Evolutionary conservation across 306 rosid genomes (phyloP).

Genomic region (Cucurbita maxima): DNA sequence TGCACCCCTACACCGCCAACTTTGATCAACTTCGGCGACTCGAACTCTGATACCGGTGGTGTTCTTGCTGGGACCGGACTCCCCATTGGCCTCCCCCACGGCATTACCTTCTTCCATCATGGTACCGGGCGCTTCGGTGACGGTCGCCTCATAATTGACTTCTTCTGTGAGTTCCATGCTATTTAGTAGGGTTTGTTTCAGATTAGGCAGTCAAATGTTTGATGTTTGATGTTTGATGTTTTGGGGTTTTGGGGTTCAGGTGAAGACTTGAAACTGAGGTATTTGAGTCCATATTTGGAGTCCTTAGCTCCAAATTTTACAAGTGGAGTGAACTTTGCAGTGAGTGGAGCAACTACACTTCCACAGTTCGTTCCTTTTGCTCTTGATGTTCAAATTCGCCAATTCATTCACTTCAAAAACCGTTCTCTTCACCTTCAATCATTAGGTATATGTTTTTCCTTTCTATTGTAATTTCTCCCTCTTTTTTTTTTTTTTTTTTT

Average conservation of each 20-base stretch:
- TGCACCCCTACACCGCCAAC: background rate
- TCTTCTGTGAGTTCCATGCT: conserved; percentile 14
- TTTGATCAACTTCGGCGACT: conserved; percentile 26
- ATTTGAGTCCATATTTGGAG: conserved; percentile 13
- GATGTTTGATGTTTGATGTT: background rate
- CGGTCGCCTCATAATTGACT: conserved; percentile 18
- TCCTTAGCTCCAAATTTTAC: conserved; percentile 14
- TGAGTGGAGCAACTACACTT: conserved; percentile 11
- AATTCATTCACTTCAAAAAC: conserved; percentile 13
- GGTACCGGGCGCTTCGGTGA: conserved; percentile 12
- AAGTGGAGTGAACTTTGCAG: conserved; percentile 16
- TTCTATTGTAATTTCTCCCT: too few species aligned
- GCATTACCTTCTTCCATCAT: conserved; percentile 9
- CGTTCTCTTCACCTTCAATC: conserved; percentile 9
- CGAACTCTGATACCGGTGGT: conserved; percentile 28
- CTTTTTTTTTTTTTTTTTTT: too few species aligned
- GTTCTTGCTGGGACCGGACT: conserved; percentile 7
- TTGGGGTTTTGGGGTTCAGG: conserved; percentile 1
- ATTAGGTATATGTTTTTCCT: background rate
- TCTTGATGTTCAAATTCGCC: conserved; percentile 17
- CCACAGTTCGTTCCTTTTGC: conserved; percentile 11
- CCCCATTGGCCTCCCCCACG: conserved; percentile 12
- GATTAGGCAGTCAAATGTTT: background rate
- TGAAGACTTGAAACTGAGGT: background rate
- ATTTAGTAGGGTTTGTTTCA: background rate